These are phyloP conservation scores for Lathyrus oleraceus DNA, from an alignment of 306 rosid species.

Conservation along the genomic window DNA sequence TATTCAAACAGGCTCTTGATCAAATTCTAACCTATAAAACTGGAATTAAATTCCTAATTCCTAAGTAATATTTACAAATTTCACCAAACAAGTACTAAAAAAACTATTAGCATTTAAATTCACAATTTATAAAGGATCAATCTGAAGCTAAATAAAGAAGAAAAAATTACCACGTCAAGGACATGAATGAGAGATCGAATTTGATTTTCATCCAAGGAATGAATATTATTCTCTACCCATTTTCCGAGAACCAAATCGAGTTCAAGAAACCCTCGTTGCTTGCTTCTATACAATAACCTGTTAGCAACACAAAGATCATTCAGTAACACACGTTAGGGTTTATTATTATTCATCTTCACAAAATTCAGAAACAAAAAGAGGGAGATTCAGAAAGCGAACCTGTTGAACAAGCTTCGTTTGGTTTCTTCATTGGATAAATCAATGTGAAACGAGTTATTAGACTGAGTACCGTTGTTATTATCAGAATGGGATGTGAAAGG, in stretches of 20 bases:
- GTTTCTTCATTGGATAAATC: conserved; percentile 73
- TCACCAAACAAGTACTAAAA: not conserved
- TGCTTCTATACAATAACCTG: conserved; percentile 84
- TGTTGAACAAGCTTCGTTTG: conserved; percentile 75
- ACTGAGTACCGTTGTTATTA: conserved; percentile 8
- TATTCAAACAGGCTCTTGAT: not conserved
- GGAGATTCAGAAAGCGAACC: conserved; percentile 36
- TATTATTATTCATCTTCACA: not conserved
- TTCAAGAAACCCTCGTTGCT: conserved; percentile 83
- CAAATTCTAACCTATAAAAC: not conserved
- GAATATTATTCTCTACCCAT: conserved; percentile 83
- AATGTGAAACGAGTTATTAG: conserved; percentile 27
- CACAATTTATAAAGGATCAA: not conserved
- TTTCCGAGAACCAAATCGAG: conserved; percentile 89
- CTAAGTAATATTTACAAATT: not conserved
- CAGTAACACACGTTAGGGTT: not conserved
- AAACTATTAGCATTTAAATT: not conserved
- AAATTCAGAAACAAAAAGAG: not conserved
- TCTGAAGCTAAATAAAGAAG: not conserved
- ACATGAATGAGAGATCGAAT: conserved; percentile 64
- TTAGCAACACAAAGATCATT: not conserved
- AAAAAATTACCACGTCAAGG: conserved; percentile 62
- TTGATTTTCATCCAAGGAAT: conserved; percentile 68
- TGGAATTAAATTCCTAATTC: not conserved
- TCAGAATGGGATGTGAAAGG: conserved; percentile 40